These are phyloP conservation scores for Fusarium veterinarium DNA, from an alignment of 2,329 filamentous ascomycete genomes.

Conservation along the genomic window DNA sequence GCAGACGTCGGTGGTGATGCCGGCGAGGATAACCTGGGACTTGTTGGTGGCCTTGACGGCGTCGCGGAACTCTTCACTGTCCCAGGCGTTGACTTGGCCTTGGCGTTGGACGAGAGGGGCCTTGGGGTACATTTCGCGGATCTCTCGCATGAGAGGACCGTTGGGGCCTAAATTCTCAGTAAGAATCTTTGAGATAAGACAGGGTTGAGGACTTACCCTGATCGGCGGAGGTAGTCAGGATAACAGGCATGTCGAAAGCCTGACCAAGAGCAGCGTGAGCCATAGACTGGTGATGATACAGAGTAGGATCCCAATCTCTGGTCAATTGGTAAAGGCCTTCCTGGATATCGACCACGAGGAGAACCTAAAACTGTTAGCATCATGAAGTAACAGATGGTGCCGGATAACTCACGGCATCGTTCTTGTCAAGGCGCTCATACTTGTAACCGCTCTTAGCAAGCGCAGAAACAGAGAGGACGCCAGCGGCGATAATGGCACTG, in stretches of 20 bases:
- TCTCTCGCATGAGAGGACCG: slow-evolving; percentile 76
- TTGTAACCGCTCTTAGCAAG: slow-evolving; percentile 29
- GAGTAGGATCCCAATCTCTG: slow-evolving; percentile 73
- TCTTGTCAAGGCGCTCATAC: slow-evolving; percentile 45
- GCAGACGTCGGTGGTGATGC: slow-evolving; percentile 81
- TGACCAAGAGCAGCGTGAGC: slow-evolving; percentile 75
- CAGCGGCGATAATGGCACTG: slow-evolving; percentile 22
- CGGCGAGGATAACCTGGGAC: slow-evolving; percentile 77
- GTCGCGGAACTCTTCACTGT: slow-evolving; percentile 74
- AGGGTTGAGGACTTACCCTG: background rate
- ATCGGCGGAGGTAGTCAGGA: slow-evolving; percentile 78
- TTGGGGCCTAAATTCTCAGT: slow-evolving; percentile 67
- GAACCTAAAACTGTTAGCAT: slow-evolving; percentile 36
- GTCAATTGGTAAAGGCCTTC: slow-evolving; percentile 57
- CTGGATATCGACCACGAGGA: slow-evolving; percentile 54
- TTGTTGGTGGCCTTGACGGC: slow-evolving; percentile 74
- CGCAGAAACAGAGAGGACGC: slow-evolving; percentile 23
- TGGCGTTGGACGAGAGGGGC: slow-evolving; percentile 74
- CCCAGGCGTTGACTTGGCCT: slow-evolving; percentile 82
- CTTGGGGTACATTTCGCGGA: slow-evolving; percentile 73
- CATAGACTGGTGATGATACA: slow-evolving; percentile 74
- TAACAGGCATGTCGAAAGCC: slow-evolving; percentile 74
- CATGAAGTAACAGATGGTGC: accelerated
- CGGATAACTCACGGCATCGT: slow-evolving; percentile 36
- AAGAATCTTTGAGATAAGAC: accelerated